Percentiles rank a stretch among this genome's conserved stretches.
These are phyloP conservation scores for Cynara cardunculus DNA, from an alignment of 129 eudicot species.

Conservation along the genomic window DNA sequence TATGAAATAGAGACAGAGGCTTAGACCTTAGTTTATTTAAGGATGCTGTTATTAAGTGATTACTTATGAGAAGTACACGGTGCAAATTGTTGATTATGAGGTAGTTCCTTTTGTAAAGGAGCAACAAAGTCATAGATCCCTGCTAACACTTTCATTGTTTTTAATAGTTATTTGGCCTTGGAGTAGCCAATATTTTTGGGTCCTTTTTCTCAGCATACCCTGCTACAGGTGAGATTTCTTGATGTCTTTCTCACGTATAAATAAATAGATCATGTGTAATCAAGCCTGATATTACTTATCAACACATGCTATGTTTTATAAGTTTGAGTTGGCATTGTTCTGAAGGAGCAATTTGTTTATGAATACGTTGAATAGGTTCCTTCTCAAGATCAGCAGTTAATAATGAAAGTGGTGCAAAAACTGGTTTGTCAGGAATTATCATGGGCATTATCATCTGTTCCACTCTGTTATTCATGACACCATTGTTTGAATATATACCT, in stretches of 20 bases:
- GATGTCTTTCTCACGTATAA: background rate
- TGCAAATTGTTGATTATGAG: slow-evolving; percentile 1
- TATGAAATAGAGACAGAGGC: too few species aligned
- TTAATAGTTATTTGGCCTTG: slow-evolving; percentile 92
- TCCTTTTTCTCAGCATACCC: slow-evolving; percentile 90
- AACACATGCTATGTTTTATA: slow-evolving; percentile 4
- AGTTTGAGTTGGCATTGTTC: slow-evolving; percentile 13
- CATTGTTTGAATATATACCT: slow-evolving; percentile 84
- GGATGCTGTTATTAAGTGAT: background rate
- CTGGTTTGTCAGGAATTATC: slow-evolving; percentile 83
- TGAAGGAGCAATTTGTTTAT: slow-evolving; percentile 10
- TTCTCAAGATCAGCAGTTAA: slow-evolving; percentile 98
- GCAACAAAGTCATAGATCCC: background rate
- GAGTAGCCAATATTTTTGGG: slow-evolving; percentile 84
- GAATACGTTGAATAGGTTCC: slow-evolving; percentile 58
- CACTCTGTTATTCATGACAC: slow-evolving; percentile 80
- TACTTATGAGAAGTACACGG: background rate
- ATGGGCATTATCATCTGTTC: slow-evolving; percentile 81
- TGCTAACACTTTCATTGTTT: slow-evolving; percentile 5
- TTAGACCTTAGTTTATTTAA: too few species aligned
- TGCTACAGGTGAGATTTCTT: slow-evolving; percentile 69
- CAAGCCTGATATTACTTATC: background rate
- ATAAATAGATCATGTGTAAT: background rate
- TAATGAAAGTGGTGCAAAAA: slow-evolving; percentile 98
- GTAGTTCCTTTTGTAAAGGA: background rate